Percentiles rank a stretch among this genome's conserved stretches.
phyloP scores from a whole-genome alignment of 805 yeast genomes.

The Candida ponderosae region DNA sequence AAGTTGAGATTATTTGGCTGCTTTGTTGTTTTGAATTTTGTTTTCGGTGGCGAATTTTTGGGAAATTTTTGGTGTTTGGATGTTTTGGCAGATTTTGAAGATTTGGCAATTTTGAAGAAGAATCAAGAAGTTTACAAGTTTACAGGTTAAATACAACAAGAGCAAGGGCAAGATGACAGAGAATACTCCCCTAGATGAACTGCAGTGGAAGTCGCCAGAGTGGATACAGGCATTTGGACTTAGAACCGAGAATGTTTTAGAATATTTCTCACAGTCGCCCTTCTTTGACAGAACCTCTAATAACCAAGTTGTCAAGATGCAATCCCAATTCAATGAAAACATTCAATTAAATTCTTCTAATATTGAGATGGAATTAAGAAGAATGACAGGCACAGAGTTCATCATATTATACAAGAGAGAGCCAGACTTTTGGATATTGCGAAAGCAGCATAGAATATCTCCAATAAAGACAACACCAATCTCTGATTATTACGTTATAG shows the following conservation, averaged over 20 bases:
- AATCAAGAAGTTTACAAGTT: too few species aligned
- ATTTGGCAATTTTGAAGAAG: too few species aligned
- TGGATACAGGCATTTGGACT: conserved; percentile 90
- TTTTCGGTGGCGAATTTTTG: not conserved
- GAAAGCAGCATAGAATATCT: conserved; percentile 65
- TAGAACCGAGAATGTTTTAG: conserved; percentile 83
- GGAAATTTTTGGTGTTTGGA: too few species aligned
- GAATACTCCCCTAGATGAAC: conserved; percentile 57
- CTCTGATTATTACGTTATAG: conserved; percentile 80
- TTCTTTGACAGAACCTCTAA: conserved; percentile 91
- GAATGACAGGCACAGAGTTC: conserved; percentile 84
- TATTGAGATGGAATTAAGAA: conserved; percentile 51
- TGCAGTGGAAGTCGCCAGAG: conserved; percentile 97
- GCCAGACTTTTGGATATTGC: conserved; percentile 88
- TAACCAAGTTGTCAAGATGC: conserved; percentile 94
- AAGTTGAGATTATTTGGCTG: too few species aligned
- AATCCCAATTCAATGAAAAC: conserved; percentile 68
- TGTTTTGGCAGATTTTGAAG: too few species aligned
- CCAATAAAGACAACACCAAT: conserved; percentile 45
- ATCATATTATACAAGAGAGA: conserved; percentile 68
- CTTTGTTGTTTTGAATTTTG: too few species aligned
- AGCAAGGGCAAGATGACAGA: conserved; percentile 15
- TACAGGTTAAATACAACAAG: too few species aligned
- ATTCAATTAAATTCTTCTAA: conserved; percentile 24
- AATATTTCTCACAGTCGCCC: conserved; percentile 90